Conservation (phyloP, 202 grass and related monocot genomes). For the Hordeum pubiflorum region DNA sequence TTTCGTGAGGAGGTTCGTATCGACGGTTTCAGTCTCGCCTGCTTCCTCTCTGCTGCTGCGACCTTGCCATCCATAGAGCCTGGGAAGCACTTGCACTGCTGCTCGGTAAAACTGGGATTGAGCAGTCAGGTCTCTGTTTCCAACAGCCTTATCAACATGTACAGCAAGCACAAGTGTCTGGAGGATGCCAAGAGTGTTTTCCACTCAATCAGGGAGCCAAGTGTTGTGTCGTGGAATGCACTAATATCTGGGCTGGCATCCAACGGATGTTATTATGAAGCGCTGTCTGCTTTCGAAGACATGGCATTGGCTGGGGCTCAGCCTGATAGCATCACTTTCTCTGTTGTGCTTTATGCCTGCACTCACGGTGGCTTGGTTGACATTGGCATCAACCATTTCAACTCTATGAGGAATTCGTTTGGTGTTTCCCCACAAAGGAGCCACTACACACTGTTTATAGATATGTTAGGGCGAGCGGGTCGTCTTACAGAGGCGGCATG, state of each 20-base stretch:
- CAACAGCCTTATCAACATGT: slow-evolving; percentile 77
- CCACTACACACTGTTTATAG: slow-evolving; percentile 58
- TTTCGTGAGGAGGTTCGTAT: slow-evolving; percentile 43
- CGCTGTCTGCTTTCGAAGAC: slow-evolving; percentile 63
- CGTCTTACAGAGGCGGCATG: slow-evolving; percentile 48
- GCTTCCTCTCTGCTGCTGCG: slow-evolving; percentile 60
- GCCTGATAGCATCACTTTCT: slow-evolving; percentile 66
- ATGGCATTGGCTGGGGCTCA: slow-evolving; percentile 46
- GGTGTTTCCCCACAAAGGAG: slow-evolving; percentile 47
- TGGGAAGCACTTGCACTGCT: slow-evolving; percentile 71
- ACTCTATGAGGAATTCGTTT: slow-evolving; percentile 44
- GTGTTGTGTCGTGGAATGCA: slow-evolving; percentile 61
- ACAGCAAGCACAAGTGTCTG: slow-evolving; percentile 65
- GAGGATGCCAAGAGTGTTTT: slow-evolving; percentile 53
- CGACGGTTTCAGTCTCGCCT: slow-evolving; percentile 57
- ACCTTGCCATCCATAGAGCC: slow-evolving; percentile 26
- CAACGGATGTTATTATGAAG: slow-evolving; percentile 39
- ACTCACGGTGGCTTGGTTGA: slow-evolving; percentile 39
- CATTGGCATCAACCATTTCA: slow-evolving; percentile 64
- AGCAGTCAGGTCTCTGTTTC: slow-evolving; percentile 44
- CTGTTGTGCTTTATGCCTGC: slow-evolving; percentile 55
- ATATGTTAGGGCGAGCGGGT: slow-evolving; percentile 61
- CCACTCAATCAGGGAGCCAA: slow-evolving; percentile 43
- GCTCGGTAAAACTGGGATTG: slow-evolving; percentile 59
- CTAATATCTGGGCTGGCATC: slow-evolving; percentile 47